These are phyloP conservation scores for Magnaporthiopsis poae DNA, from an alignment of 2,329 filamentous ascomycete genomes.

Conservation along the genomic window DNA sequence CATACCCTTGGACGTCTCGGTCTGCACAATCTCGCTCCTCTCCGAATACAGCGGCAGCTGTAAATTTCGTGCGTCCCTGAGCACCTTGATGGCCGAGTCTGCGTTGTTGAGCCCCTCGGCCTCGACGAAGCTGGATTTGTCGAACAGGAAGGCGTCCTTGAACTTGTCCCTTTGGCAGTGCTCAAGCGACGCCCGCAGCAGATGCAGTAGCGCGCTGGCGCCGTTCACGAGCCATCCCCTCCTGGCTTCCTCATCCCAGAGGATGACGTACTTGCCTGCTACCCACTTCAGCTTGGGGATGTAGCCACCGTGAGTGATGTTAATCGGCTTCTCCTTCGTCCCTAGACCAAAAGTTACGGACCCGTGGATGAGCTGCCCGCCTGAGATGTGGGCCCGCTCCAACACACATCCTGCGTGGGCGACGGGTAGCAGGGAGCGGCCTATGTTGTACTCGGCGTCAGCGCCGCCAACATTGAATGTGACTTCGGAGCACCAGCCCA, in stretches of 20 bases:
- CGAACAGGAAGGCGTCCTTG: neutral
- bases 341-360: neutral
- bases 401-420: neutral
- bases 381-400: neutral
- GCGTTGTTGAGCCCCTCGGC: neutral
- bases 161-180: neutral
- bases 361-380: neutral
- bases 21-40: neutral
- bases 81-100: neutral
- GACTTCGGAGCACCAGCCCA: conserved; percentile 7
- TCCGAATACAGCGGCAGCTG: neutral
- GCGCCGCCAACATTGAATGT: neutral
- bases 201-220: conserved; percentile 17
- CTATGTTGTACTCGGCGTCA: neutral
- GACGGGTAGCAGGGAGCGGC: neutral
- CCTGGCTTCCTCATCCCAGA: conserved; percentile 21
- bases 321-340: conserved; percentile 4
- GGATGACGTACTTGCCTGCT: conserved; percentile 13
- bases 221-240: conserved; percentile 23
- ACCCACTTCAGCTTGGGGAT: conserved; percentile 14
- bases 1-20: neutral
- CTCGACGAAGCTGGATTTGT: neutral
- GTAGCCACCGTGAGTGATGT: conserved; percentile 6
- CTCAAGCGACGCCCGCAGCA: conserved; percentile 15
- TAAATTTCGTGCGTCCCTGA: neutral